Conservation (phyloP, 2,329 filamentous ascomycete species). For the Fusarium agapanthi region DNA sequence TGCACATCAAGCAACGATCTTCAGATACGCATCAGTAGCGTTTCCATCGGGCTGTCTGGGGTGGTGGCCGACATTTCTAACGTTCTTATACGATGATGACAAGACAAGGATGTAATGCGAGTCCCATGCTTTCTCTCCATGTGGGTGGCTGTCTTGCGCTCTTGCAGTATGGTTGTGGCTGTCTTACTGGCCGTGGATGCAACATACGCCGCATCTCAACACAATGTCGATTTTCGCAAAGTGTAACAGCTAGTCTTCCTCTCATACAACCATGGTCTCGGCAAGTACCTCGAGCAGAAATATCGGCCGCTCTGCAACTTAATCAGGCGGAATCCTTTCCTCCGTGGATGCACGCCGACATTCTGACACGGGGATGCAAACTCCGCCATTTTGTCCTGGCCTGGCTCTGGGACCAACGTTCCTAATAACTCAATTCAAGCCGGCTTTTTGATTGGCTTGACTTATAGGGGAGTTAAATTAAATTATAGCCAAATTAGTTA, state of each 20-base stretch:
- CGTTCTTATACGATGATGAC: slow-evolving; percentile 5
- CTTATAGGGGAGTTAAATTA: no score
- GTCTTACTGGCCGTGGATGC: background rate
- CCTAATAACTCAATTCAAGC: no score
- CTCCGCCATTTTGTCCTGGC: slow-evolving; percentile 22
- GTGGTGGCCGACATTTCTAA: background rate
- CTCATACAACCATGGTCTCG: slow-evolving; percentile 19
- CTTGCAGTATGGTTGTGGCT: background rate
- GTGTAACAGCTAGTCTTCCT: background rate
- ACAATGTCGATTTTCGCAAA: slow-evolving; percentile 2
- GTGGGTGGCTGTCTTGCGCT: background rate
- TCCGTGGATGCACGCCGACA: slow-evolving; percentile 18
- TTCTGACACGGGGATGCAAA: slow-evolving; percentile 9
- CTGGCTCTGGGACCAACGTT: slow-evolving; percentile 5
- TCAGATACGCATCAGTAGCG: slow-evolving; percentile 5
- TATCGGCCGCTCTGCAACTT: background rate
- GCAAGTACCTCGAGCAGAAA: slow-evolving; percentile 31
- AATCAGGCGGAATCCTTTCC: background rate
- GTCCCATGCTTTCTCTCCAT: background rate
- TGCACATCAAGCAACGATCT: slow-evolving; percentile 28
- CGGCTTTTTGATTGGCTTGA: no score
- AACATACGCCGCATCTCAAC: background rate
- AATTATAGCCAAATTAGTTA: no score
- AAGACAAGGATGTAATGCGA: slow-evolving; percentile 8
- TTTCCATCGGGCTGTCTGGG: background rate